Conservation (phyloP, 805 yeast species). For the Yarrowia divulgata region DNA sequence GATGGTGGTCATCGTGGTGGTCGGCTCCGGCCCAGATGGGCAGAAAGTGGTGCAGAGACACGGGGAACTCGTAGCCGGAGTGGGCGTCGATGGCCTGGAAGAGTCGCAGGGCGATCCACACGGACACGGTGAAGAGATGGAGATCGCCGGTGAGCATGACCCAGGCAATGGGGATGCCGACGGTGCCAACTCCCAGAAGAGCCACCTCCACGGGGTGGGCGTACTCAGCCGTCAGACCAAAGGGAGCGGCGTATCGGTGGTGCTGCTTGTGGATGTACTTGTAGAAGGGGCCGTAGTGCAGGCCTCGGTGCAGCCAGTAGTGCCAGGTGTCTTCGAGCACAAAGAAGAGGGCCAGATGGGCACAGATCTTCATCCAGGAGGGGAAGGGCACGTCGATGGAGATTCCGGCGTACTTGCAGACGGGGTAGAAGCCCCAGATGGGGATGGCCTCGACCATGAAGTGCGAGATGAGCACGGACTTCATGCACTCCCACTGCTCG, state of each 20-base stretch:
- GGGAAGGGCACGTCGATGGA: slow-evolving; percentile 88
- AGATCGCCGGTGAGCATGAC: slow-evolving; percentile 76
- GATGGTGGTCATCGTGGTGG: slow-evolving; percentile 97
- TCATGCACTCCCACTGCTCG: slow-evolving; percentile 94
- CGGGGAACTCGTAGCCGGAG: slow-evolving; percentile 97
- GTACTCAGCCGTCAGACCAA: slow-evolving; percentile 95
- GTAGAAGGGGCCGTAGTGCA: slow-evolving; percentile 89
- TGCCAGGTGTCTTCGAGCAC: slow-evolving; percentile 95
- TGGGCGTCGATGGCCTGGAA: slow-evolving; percentile 98
- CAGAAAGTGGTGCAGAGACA: slow-evolving; percentile 89
- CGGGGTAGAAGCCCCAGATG: slow-evolving; percentile 95
- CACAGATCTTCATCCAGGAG: slow-evolving; percentile 59
- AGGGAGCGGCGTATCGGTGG: slow-evolving; percentile 97
- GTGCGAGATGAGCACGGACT: slow-evolving; percentile 83
- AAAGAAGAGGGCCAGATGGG: slow-evolving; percentile 80
- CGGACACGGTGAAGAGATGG: slow-evolving; percentile 86
- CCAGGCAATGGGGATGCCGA: slow-evolving; percentile 90
- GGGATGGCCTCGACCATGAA: slow-evolving; percentile 94
- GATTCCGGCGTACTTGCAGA: slow-evolving; percentile 83
- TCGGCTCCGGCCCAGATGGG: slow-evolving; percentile 99
- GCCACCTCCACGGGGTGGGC: slow-evolving; percentile 96
- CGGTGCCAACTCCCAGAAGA: slow-evolving; percentile 92
- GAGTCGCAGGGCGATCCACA: slow-evolving; percentile 87
- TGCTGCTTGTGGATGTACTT: slow-evolving; percentile 96
- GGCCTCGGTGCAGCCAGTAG: slow-evolving; percentile 90